These are phyloP conservation scores for Cladosporium sphaerospermum DNA, from an alignment of 2,329 filamentous ascomycete species.

Conservation along the genomic window DNA sequence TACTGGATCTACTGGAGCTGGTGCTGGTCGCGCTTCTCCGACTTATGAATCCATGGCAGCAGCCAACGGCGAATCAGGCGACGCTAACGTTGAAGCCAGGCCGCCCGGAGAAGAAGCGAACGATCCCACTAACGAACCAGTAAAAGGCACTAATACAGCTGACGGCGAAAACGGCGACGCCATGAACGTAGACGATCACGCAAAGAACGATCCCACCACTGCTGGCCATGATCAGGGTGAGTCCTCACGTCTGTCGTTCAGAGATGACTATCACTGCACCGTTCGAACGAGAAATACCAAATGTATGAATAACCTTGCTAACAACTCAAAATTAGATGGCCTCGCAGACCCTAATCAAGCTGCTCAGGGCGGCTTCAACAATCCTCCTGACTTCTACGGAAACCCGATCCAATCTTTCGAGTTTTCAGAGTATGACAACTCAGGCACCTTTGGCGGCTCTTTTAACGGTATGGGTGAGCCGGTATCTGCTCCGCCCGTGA, in stretches of 20 bases:
- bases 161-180: slow-evolving; percentile 6
- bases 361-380: slow-evolving; percentile 2
- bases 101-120: slow-evolving; percentile 15
- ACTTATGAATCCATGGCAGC: slow-evolving; percentile 24
- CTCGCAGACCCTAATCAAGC: neutral
- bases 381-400: slow-evolving; percentile 1
- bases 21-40: slow-evolving; percentile 23
- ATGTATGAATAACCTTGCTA: neutral
- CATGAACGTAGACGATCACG: slow-evolving; percentile 10
- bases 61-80: slow-evolving; percentile 13
- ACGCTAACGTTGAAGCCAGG: slow-evolving; percentile 13
- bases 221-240: neutral
- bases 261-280: too few relatives aligned
- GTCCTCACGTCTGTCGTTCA: neutral
- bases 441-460: slow-evolving; percentile 38
- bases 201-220: slow-evolving; percentile 12
- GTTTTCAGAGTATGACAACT: slow-evolving; percentile 13
- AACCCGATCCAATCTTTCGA: slow-evolving; percentile 5
- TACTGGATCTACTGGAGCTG: slow-evolving; percentile 3
- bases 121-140: slow-evolving; percentile 30
- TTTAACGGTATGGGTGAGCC: slow-evolving; percentile 4
- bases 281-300: too few relatives aligned
- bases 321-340: neutral
- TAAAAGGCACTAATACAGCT: slow-evolving; percentile 25
- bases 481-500: slow-evolving; percentile 26